Percentiles rank a stretch among this genome's conserved stretches.
phyloP scores from a whole-genome alignment of 2,329 filamentous ascomycete genomes.

The Akanthomyces uredinophilus region DNA sequence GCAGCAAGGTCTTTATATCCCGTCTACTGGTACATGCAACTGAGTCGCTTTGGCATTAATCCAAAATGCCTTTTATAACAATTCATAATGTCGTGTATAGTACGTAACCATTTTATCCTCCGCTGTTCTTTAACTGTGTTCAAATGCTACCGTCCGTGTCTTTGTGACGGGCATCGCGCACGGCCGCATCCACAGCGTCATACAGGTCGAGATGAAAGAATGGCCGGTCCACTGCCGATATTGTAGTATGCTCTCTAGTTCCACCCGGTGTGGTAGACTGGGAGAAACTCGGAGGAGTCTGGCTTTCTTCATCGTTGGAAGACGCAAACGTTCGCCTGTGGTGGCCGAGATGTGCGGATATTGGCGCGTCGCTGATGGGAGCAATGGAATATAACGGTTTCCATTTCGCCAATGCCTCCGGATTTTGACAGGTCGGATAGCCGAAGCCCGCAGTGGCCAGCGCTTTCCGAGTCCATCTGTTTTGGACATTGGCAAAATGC shows the following conservation, averaged over 20 bases:
- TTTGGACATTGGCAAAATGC: conserved; percentile 50
- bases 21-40: neutral
- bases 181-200: conserved; percentile 35
- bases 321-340: neutral
- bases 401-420: conserved; percentile 26
- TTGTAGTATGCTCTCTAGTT: conserved; percentile 20
- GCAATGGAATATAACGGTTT: conserved; percentile 31
- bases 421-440: conserved; percentile 30
- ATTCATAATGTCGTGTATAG: neutral
- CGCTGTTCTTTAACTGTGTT: neutral
- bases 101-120: neutral
- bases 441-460: conserved; percentile 54
- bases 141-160: conserved; percentile 16
- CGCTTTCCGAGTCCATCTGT: conserved; percentile 53
- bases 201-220: conserved; percentile 44
- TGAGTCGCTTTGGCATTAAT: neutral
- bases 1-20: neutral
- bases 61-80: conserved; percentile 7
- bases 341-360: neutral
- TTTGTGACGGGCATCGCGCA: conserved; percentile 23
- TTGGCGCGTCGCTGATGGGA: conserved; percentile 15
- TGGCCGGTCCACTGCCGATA: conserved; percentile 39
- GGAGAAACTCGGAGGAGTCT: neutral
- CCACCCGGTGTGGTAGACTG: neutral
- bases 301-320: conserved; percentile 17